Conservation (phyloP, 2,329 filamentous ascomycete genomes). For the Cadophora sp. region DNA sequence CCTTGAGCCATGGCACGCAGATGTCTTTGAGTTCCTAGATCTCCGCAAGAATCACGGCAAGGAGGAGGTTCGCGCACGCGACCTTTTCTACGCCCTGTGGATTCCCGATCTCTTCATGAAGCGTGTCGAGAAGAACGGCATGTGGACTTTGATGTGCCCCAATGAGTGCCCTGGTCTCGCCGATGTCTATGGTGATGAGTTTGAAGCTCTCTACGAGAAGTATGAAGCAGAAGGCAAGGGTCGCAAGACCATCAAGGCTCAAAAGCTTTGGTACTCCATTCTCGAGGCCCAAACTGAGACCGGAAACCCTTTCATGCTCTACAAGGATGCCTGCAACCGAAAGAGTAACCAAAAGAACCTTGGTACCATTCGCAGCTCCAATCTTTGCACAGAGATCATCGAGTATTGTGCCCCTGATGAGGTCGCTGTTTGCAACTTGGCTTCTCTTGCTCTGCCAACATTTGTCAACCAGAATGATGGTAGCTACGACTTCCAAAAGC, state of each 20-base stretch:
- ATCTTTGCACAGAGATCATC: slow-evolving; percentile 97
- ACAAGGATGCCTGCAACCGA: slow-evolving; percentile 97
- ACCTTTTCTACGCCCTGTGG: slow-evolving; percentile 98
- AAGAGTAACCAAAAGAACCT: slow-evolving; percentile 99
- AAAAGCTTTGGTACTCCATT: slow-evolving; percentile 99
- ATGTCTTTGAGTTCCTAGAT: slow-evolving; percentile 97
- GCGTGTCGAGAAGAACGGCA: slow-evolving; percentile 93
- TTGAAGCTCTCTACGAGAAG: slow-evolving; percentile 90
- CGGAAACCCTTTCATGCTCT: slow-evolving; percentile 98
- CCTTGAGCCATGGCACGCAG: slow-evolving; percentile 97
- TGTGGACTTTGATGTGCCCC: slow-evolving; percentile 98
- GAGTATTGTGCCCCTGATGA: slow-evolving; percentile 98
- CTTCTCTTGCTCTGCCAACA: slow-evolving; percentile 88
- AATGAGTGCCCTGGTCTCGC: slow-evolving; percentile 95
- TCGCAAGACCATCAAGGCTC: slow-evolving; percentile 90
- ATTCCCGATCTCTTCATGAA: slow-evolving; percentile 99
- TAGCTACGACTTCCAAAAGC: slow-evolving; percentile 93
- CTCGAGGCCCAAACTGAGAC: slow-evolving; percentile 98
- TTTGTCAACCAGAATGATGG: slow-evolving; percentile 88
- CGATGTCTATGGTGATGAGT: slow-evolving; percentile 97
- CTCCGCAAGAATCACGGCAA: slow-evolving; percentile 99
- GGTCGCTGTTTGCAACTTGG: slow-evolving; percentile 98
- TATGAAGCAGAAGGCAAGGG: slow-evolving; percentile 91
- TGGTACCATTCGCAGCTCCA: slow-evolving; percentile 97
- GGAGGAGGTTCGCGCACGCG: slow-evolving; percentile 95